These are phyloP conservation scores for Xanthoparmelia taractica DNA, from an alignment of 495 filamentous ascomycete genomes.

Conservation along the genomic window DNA sequence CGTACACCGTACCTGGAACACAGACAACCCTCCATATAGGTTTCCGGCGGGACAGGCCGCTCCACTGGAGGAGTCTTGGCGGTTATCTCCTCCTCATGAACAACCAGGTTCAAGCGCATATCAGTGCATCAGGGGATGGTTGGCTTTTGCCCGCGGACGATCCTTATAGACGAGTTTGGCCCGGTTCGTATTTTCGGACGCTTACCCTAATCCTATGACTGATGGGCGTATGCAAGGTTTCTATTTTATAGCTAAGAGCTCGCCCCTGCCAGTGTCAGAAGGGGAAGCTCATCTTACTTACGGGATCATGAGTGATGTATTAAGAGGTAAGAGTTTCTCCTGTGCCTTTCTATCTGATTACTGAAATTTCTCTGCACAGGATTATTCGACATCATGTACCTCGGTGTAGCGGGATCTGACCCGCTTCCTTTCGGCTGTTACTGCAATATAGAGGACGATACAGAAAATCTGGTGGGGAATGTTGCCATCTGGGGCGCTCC, in stretches of 20 bases:
- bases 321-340: neutral
- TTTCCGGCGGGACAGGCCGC: neutral
- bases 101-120: neutral
- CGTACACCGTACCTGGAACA: neutral
- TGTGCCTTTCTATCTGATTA: neutral
- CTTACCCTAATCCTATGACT: neutral
- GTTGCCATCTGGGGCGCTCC: neutral
- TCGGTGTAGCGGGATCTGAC: neutral
- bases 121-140: neutral
- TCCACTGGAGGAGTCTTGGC: neutral
- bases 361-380: neutral
- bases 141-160: neutral
- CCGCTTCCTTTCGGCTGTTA: constrained; percentile 2
- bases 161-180: neutral
- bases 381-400: neutral
- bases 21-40: neutral
- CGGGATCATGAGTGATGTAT: neutral
- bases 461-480: neutral
- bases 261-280: neutral
- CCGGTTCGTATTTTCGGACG: neutral
- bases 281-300: neutral
- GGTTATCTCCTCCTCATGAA: neutral
- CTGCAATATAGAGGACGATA: neutral
- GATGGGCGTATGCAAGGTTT: neutral
- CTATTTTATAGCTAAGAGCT: neutral